These are phyloP conservation scores for Drechslera avenae DNA, from an alignment of 2,329 filamentous ascomycete species.

Conservation along the genomic window DNA sequence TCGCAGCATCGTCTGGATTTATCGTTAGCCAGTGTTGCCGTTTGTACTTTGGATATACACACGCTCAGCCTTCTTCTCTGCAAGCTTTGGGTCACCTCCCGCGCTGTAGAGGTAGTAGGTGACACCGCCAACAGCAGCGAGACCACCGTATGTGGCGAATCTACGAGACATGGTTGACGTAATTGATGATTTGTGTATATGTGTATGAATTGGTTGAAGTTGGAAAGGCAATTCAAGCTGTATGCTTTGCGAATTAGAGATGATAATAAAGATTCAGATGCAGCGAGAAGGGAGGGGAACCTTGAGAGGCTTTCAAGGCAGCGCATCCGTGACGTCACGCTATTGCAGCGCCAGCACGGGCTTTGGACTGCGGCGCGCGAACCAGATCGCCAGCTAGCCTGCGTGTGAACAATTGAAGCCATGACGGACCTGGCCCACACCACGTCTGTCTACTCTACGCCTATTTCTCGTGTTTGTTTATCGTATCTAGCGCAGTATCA, in stretches of 20 bases:
- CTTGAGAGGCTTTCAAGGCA: slow-evolving; percentile 30
- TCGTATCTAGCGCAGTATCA: no score
- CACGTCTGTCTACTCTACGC: slow-evolving; percentile 5
- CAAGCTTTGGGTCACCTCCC: slow-evolving; percentile 78
- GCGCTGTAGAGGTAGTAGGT: slow-evolving; percentile 91
- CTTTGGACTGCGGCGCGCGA: slow-evolving; percentile 10
- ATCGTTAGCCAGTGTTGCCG: slow-evolving; percentile 15
- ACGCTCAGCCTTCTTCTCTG: slow-evolving; percentile 89
- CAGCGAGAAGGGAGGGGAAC: slow-evolving; percentile 25
- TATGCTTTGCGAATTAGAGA: slow-evolving; percentile 8
- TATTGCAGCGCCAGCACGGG: slow-evolving; percentile 30
- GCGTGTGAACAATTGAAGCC: slow-evolving; percentile 1
- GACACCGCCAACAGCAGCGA: slow-evolving; percentile 62
- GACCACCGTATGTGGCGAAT: slow-evolving; percentile 37
- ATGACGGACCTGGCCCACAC: slow-evolving; percentile 2
- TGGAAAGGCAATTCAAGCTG: slow-evolving; percentile 3
- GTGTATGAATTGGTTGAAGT: slow-evolving; percentile 10
- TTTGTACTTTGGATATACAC: slow-evolving; percentile 42
- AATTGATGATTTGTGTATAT: slow-evolving; percentile 5
- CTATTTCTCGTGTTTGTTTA: background rate
- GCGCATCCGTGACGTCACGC: slow-evolving; percentile 39
- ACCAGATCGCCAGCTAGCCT: slow-evolving; percentile 27
- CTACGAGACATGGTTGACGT: slow-evolving; percentile 36
- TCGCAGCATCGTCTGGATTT: slow-evolving; percentile 73
- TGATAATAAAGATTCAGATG: slow-evolving; percentile 7